Evolutionary conservation across 768 basidiomycete genomes (phyloP).

Genomic region (Clitopilus passeckerianus): DNA sequence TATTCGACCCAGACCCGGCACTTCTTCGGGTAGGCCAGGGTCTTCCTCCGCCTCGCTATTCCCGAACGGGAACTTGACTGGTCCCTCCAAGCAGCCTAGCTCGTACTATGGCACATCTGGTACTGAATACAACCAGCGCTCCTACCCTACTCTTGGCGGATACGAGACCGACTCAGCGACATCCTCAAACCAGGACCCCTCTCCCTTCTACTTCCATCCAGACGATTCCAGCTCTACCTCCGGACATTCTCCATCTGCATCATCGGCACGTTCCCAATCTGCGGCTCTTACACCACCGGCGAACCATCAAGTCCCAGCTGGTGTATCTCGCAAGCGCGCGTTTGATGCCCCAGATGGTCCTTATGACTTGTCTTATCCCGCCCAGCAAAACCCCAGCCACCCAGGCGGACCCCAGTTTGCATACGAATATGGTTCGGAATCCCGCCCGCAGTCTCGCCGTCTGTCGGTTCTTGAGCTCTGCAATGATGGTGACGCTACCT

Average conservation of each 20-base stretch:
- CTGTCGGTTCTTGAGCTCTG: slow-evolving; percentile 88
- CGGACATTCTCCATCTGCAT: slow-evolving; percentile 18
- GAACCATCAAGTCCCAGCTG: neutral
- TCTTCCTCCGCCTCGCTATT: slow-evolving; percentile 30
- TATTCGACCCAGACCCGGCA: neutral
- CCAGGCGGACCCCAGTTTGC: slow-evolving; percentile 13
- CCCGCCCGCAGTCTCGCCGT: slow-evolving; percentile 73
- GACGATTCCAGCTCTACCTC: slow-evolving; percentile 31
- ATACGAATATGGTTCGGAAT: slow-evolving; percentile 70
- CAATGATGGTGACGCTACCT: slow-evolving; percentile 48
- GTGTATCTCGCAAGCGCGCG: slow-evolving; percentile 58
- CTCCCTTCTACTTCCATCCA: slow-evolving; percentile 78
- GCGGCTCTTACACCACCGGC: neutral
- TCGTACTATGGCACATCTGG: slow-evolving; percentile 32
- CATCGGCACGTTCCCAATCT: slow-evolving; percentile 9
- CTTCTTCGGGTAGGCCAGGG: neutral
- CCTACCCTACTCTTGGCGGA: slow-evolving; percentile 17
- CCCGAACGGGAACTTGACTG: slow-evolving; percentile 41
- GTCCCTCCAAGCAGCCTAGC: slow-evolving; percentile 33
- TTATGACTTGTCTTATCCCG: slow-evolving; percentile 1
- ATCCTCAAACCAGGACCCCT: slow-evolving; percentile 37
- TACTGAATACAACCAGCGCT: slow-evolving; percentile 18
- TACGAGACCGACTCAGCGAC: slow-evolving; percentile 28
- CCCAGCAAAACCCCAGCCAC: neutral
- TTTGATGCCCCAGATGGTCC: slow-evolving; percentile 54